Conservation (phyloP, 176 grass and related monocot species). For the Rhynchospora tenuis region DNA sequence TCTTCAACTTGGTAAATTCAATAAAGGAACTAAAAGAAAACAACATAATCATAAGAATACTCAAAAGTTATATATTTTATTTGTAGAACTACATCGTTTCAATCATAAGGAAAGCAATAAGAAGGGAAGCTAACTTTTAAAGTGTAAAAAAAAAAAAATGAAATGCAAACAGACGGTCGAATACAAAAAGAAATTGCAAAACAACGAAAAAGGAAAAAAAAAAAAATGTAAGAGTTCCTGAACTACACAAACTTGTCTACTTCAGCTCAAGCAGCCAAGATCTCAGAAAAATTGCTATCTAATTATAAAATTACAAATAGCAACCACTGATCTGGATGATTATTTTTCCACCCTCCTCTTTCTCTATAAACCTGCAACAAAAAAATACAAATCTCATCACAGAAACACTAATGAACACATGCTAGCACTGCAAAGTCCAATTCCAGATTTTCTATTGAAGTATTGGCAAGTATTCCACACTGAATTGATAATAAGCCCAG, state of each 20-base stretch:
- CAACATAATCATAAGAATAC: neutral
- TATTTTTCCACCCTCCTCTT: neutral
- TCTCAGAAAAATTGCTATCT: neutral
- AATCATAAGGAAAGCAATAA: neutral
- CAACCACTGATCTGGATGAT: neutral
- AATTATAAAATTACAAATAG: constrained; percentile 5
- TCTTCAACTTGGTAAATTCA: neutral
- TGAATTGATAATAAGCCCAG: neutral
- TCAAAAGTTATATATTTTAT: neutral
- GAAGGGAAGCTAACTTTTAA: neutral
- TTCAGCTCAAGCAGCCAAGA: neutral
- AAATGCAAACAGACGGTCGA: neutral
- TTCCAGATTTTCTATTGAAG: neutral
- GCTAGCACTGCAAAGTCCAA: neutral
- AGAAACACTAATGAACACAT: neutral
- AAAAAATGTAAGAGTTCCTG: neutral
- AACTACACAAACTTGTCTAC: neutral
- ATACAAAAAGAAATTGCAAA: constrained; percentile 3
- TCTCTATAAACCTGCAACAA: neutral
- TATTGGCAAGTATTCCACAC: neutral
- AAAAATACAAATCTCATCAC: neutral
- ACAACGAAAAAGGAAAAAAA: neutral
- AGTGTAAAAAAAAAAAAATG: neutral
- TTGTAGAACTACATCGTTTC: neutral
- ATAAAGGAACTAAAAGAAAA: neutral